These are phyloP conservation scores for Colletotrichum camelliae DNA, from an alignment of 2,329 filamentous ascomycete genomes.

Conservation along the genomic window DNA sequence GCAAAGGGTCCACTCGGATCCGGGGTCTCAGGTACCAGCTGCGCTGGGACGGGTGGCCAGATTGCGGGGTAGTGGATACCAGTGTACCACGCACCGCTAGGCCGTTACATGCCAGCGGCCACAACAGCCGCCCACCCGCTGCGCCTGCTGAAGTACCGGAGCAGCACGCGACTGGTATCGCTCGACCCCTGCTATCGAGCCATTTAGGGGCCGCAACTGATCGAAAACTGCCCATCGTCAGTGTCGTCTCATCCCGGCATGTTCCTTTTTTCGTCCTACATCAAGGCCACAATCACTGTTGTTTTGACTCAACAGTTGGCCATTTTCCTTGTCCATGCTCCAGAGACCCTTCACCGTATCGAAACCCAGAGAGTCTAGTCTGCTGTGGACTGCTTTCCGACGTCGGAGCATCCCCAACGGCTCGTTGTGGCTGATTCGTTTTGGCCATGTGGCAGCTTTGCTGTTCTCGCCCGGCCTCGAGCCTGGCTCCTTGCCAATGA, in stretches of 20 bases:
- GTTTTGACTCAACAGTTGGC: conserved; percentile 3
- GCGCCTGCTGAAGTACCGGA: conserved; percentile 12
- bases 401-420: background rate
- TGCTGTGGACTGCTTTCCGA: background rate
- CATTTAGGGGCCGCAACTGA: conserved; percentile 10
- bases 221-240: conserved; percentile 20
- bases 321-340: background rate
- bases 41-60: conserved; percentile 13
- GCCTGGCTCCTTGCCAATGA: conserved; percentile 2
- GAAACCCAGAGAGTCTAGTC: background rate
- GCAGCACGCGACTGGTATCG: conserved; percentile 9
- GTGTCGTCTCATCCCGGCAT: conserved; percentile 4
- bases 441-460: background rate
- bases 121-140: background rate
- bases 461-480: background rate
- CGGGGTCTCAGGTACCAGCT: conserved; percentile 25
- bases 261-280: background rate
- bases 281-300: background rate
- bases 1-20: conserved; percentile 22
- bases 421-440: background rate
- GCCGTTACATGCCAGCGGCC: conserved; percentile 3
- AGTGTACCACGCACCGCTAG: conserved; percentile 16
- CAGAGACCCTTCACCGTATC: background rate
- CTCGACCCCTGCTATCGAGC: conserved; percentile 12
- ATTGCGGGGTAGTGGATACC: conserved; percentile 26